Conservation (phyloP, 305 asterid genomes). For the Stenogyne calaminthoides region DNA sequence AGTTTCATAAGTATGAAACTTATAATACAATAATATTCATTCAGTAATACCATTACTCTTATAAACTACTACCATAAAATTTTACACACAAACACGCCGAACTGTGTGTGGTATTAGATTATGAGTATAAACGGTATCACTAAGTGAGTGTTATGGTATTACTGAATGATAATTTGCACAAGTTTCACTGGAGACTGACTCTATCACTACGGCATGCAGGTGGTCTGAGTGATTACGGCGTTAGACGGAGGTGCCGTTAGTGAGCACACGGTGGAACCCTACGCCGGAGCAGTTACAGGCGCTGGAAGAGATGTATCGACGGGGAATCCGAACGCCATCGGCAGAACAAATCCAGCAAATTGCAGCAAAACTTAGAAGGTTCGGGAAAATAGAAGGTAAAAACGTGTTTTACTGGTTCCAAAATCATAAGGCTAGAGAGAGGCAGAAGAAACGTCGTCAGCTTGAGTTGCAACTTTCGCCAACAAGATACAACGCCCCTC, state of each 20-base stretch:
- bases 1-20: too few species aligned
- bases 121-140: too few species aligned
- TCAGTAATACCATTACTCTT: too few species aligned
- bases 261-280: constrained; percentile 82
- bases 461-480: constrained; percentile 18
- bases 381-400: constrained; percentile 81
- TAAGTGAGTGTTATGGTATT: too few species aligned
- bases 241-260: constrained; percentile 36
- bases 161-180: too few species aligned
- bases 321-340: constrained; percentile 70
- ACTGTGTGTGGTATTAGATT: too few species aligned
- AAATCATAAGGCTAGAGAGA: constrained; percentile 80
- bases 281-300: constrained; percentile 81
- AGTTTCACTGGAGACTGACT: too few species aligned
- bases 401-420: constrained; percentile 92
- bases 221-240: constrained; percentile 31
- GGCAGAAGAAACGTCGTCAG: constrained; percentile 67
- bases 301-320: constrained; percentile 72
- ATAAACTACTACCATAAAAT: too few species aligned
- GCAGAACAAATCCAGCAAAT: constrained; percentile 80
- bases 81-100: too few species aligned
- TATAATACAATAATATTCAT: too few species aligned
- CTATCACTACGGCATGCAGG: too few species aligned
- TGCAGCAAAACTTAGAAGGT: constrained; percentile 58
- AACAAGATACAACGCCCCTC: background rate